A percentile compares a stretch with the other conserved stretches of the same genome.
These are phyloP conservation scores for Mycena venus DNA, from an alignment of 768 basidiomycete genomes.

Conservation along the genomic window DNA sequence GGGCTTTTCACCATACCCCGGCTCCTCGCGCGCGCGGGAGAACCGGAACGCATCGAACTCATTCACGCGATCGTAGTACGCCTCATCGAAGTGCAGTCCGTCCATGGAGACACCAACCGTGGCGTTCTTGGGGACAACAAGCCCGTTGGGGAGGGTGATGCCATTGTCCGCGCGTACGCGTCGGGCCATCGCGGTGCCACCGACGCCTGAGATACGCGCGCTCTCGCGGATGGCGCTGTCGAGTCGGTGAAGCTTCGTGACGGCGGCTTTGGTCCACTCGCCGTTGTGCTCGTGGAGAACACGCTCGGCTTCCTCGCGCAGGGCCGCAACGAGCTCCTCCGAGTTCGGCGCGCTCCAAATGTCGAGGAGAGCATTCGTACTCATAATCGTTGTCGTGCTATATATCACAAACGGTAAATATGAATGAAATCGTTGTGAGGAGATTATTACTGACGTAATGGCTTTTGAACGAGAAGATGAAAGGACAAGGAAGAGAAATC, in stretches of 20 bases:
- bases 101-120: slow-evolving; percentile 28
- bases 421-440: neutral
- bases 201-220: slow-evolving; percentile 24
- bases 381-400: slow-evolving; percentile 25
- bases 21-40: slow-evolving; percentile 23
- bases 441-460: slow-evolving; percentile 1
- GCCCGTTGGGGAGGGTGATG: slow-evolving; percentile 25
- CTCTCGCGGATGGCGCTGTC: slow-evolving; percentile 35
- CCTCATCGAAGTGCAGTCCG: slow-evolving; percentile 30
- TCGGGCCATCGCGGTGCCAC: slow-evolving; percentile 24
- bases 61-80: slow-evolving; percentile 6
- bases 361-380: slow-evolving; percentile 27
- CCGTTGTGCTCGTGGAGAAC: slow-evolving; percentile 23
- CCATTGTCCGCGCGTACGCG: slow-evolving; percentile 9
- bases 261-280: slow-evolving; percentile 30
- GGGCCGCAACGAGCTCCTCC: neutral
- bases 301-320: slow-evolving; percentile 27
- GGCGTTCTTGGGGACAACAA: slow-evolving; percentile 25
- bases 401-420: neutral
- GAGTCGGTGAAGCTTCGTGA: slow-evolving; percentile 20
- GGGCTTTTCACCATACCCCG: slow-evolving; percentile 9
- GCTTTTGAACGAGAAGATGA: neutral
- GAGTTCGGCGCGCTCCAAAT: slow-evolving; percentile 17
- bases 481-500: neutral
- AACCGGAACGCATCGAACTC: slow-evolving; percentile 32